Percentiles rank a stretch among this genome's conserved stretches.
Conservation (phyloP, 2,329 filamentous ascomycete species). For the Westerdykella aurantiaca region DNA sequence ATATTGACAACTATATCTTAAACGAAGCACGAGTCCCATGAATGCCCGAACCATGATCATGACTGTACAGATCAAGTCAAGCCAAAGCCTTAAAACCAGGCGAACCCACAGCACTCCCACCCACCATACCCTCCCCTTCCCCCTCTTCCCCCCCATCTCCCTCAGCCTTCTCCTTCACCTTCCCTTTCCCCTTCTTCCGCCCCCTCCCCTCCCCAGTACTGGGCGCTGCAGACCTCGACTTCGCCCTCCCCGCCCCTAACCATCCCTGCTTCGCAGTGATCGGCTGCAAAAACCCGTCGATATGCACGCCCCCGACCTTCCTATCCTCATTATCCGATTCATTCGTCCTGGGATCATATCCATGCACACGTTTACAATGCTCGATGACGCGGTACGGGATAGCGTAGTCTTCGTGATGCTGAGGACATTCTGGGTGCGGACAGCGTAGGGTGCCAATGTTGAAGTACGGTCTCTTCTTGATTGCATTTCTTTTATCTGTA, state of each 20-base stretch:
- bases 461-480: conserved; percentile 23
- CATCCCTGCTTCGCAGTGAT: conserved; percentile 38
- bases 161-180: conserved; percentile 5
- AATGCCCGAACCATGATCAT: conserved; percentile 5
- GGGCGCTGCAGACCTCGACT: conserved; percentile 5
- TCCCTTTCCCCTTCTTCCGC: neutral
- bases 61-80: no score
- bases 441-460: conserved; percentile 23
- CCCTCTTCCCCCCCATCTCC: neutral
- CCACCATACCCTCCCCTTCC: neutral
- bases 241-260: conserved; percentile 19
- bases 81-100: no score
- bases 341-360: conserved; percentile 36
- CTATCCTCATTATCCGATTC: conserved; percentile 42
- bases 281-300: conserved; percentile 60
- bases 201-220: neutral
- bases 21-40: neutral
- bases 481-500: neutral
- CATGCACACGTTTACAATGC: conserved; percentile 46
- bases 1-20: neutral
- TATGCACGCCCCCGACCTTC: conserved; percentile 58
- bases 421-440: conserved; percentile 28
- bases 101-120: conserved; percentile 7
- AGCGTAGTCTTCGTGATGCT: conserved; percentile 20
- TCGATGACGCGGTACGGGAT: conserved; percentile 31